phyloP scores from a whole-genome alignment of 352 stramenopile species.

The Phytophthora boehmeriae region DNA sequence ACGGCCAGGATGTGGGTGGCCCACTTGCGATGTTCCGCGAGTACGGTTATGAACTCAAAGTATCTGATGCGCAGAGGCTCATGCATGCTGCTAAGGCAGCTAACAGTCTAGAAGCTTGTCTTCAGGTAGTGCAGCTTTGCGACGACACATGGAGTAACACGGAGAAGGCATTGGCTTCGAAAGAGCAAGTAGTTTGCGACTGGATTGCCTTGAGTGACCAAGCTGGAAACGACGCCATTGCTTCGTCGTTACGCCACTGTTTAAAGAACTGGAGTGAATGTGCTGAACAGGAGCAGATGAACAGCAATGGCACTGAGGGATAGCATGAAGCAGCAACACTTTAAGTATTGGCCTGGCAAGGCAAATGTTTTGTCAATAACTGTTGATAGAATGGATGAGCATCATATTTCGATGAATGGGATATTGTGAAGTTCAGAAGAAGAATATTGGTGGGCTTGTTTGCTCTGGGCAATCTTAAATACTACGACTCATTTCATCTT shows the following conservation, averaged over 20 bases:
- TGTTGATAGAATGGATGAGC: background rate
- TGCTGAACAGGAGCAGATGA: background rate
- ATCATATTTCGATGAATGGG: no score
- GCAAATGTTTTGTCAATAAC: background rate
- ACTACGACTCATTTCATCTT: conserved; percentile 13
- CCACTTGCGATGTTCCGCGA: background rate
- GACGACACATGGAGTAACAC: background rate
- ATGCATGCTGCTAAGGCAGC: background rate
- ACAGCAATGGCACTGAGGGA: background rate
- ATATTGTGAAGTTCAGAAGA: conserved; percentile 2
- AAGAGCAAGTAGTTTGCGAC: conserved; percentile 1
- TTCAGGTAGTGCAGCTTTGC: background rate
- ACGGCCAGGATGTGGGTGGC: background rate
- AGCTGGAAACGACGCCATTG: background rate
- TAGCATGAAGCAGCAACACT: background rate
- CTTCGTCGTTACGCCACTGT: background rate
- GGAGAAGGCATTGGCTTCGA: conserved; percentile 8
- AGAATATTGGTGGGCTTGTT: conserved; percentile 7
- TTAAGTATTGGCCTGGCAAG: background rate
- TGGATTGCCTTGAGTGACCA: background rate
- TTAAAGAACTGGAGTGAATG: background rate
- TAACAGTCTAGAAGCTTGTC: background rate
- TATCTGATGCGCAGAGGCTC: background rate
- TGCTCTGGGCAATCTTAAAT: conserved; percentile 23
- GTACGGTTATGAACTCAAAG: background rate